phyloP scores from a whole-genome alignment of 306 rosid genomes.

The Pueraria montana region DNA sequence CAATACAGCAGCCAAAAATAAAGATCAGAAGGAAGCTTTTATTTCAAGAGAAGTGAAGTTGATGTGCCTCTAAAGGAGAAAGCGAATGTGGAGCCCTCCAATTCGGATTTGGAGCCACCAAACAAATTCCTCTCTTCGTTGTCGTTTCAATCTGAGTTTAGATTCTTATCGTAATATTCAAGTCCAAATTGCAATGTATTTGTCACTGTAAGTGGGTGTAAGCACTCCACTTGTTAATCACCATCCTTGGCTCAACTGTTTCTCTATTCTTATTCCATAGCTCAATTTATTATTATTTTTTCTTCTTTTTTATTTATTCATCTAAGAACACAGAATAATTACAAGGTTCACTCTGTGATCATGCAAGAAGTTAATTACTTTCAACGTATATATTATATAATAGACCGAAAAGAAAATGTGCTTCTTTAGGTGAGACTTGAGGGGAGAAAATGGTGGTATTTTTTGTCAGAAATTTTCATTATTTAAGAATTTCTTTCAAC shows the following conservation, averaged over 20 bases:
- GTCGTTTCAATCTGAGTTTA: background rate
- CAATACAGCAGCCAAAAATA: background rate
- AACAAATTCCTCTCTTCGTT: background rate
- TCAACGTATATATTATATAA: no score
- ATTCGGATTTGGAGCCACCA: slow-evolving; percentile 19
- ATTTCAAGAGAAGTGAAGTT: slow-evolving; percentile 2
- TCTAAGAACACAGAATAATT: background rate
- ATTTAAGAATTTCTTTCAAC: background rate
- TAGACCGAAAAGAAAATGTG: background rate
- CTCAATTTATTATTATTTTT: background rate
- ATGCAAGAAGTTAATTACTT: background rate
- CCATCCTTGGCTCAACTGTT: no score
- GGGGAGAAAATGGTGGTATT: background rate
- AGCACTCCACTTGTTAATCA: background rate
- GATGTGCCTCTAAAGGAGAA: slow-evolving; percentile 9
- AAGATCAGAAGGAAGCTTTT: background rate
- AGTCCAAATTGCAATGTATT: slow-evolving; percentile 14
- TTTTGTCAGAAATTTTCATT: background rate
- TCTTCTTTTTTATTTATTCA: background rate
- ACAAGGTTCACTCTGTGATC: background rate
- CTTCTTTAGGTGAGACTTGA: background rate
- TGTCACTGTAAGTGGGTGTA: background rate
- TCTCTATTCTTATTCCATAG: background rate
- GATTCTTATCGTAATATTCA: slow-evolving; percentile 8
- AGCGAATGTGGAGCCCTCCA: slow-evolving; percentile 24